Percentiles rank a stretch among this genome's conserved stretches.
phyloP scores from a whole-genome alignment of 1,284 basidiomycete species.

The Cutaneotrichosporon cutaneum region DNA sequence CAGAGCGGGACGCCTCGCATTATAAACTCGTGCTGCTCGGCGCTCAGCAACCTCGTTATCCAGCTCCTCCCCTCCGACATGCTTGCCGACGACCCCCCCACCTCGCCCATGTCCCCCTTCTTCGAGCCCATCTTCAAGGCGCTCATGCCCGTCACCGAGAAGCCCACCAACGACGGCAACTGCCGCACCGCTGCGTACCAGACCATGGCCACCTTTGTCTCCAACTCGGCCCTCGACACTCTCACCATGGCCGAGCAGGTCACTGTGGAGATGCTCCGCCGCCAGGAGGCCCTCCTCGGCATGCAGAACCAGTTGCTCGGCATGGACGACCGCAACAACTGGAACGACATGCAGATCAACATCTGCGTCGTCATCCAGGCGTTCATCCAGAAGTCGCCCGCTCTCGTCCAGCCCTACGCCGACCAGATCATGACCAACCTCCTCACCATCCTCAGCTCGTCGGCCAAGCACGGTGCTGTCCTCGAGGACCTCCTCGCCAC shows the following conservation, averaged over 20 bases:
- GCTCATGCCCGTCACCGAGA: constrained; percentile 79
- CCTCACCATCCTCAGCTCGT: constrained; percentile 78
- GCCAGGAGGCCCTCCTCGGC: constrained; percentile 83
- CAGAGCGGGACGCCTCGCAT: constrained; percentile 73
- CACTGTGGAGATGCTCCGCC: constrained; percentile 72
- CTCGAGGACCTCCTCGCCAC: constrained; percentile 96
- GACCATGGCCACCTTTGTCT: constrained; percentile 82
- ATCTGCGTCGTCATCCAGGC: constrained; percentile 86
- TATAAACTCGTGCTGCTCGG: constrained; percentile 93
- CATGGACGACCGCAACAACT: constrained; percentile 95
- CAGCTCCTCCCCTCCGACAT: constrained; percentile 65
- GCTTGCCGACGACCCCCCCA: constrained; percentile 55
- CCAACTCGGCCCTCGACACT: constrained; percentile 76
- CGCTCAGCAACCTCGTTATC: constrained; percentile 89
- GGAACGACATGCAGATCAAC: constrained; percentile 97
- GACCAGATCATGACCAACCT: constrained; percentile 94
- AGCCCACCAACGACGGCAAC: constrained; percentile 80
- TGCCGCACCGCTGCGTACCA: constrained; percentile 95
- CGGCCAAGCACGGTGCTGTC: constrained; percentile 91
- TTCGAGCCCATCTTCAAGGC: constrained; percentile 83
- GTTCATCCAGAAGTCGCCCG: constrained; percentile 77
- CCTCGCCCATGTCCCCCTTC: constrained; percentile 75
- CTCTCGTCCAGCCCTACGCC: constrained; percentile 81
- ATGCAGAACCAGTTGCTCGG: constrained; percentile 94
- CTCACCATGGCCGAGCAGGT: constrained; percentile 81